Percentiles rank a stretch among this genome's conserved stretches.
Conservation (phyloP, 768 basidiomycete genomes). For the Pholiota molesta region DNA sequence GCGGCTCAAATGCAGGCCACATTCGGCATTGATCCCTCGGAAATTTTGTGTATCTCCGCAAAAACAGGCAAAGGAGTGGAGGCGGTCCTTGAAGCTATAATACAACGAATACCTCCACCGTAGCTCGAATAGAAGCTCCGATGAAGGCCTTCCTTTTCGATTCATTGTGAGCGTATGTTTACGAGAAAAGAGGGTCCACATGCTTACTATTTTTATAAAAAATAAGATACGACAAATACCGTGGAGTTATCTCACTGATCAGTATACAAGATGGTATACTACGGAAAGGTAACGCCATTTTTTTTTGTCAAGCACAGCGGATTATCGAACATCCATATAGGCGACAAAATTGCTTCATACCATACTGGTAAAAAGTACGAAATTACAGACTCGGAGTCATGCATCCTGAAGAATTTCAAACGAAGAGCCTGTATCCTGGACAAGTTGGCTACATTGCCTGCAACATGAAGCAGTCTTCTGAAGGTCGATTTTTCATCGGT, state of each 20-base stretch:
- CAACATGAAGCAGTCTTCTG: slow-evolving; percentile 96
- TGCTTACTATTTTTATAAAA: slow-evolving; percentile 16
- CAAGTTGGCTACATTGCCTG: slow-evolving; percentile 92
- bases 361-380: slow-evolving; percentile 90
- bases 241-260: slow-evolving; percentile 93
- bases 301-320: not conserved
- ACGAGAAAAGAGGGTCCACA: not conserved
- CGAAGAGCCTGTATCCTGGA: slow-evolving; percentile 65
- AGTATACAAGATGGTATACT: slow-evolving; percentile 80
- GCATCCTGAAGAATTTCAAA: slow-evolving; percentile 87
- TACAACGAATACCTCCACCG: slow-evolving; percentile 87
- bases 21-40: slow-evolving; percentile 75
- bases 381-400: slow-evolving; percentile 83
- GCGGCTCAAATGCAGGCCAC: slow-evolving; percentile 80
- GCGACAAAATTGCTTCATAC: slow-evolving; percentile 87
- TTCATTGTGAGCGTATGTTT: slow-evolving; percentile 64
- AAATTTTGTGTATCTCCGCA: slow-evolving; percentile 84
- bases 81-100: slow-evolving; percentile 74
- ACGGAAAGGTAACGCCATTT: slow-evolving; percentile 64
- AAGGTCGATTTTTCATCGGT: slow-evolving; percentile 55
- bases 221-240: slow-evolving; percentile 87
- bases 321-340: slow-evolving; percentile 39
- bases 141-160: slow-evolving; percentile 92
- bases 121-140: slow-evolving; percentile 49
- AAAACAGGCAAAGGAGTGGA: slow-evolving; percentile 90